Evolutionary conservation across 2,329 filamentous ascomycete species (phyloP), one percentile per base, ranked within the genome.

Genomic region (Trichoderma asperellum): DNA sequence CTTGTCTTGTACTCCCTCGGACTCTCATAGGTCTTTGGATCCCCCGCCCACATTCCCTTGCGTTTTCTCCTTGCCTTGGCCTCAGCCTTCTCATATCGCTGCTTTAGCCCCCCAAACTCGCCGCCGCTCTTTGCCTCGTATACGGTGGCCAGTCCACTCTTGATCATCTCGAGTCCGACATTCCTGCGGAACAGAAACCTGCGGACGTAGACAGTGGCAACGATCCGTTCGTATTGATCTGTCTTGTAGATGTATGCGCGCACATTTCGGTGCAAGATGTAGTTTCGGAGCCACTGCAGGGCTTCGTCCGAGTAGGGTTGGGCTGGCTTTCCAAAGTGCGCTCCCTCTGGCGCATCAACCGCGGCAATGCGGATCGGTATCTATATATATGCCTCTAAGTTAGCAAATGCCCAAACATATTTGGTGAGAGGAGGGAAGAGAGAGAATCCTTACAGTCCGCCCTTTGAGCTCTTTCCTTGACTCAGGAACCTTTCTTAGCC

Each of bases 161-260:
- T 92, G 71, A 99, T 81, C 94, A 99, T 96, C 79, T 96, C 92
- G 71, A 94, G 82, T 3, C 95, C 94, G 5, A 99, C 92, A 78
- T 99, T 94, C 69, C 87, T 87, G 73, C 89, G 89, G 70, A 92
- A 84, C 11, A 93, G 80, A 74, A 89, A 86, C 68, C 85, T 86
- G 59, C 93, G 87, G 37, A 95, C 88, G 75, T 88, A 92, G 0
- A 95, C 95, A 0, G 92, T 96, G 18, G 91, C 94, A 1, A 99
- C 93, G 6, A 97, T 89, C 57, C 96, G 90, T 73, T 94, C 91
- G 79, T 98, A 99, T 77, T 98, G 96, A 78, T 99, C 96, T 65
- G 90, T 88, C 70, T 89, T 90, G 80, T 94, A 93, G 63, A 97
- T 87, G 75, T 92, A 89, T n/a, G 89, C 92, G 69, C 95, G 89